phyloP scores from a whole-genome alignment of 192 early-diverging fungal species.

The Borealophlyctis nickersoniae region DNA sequence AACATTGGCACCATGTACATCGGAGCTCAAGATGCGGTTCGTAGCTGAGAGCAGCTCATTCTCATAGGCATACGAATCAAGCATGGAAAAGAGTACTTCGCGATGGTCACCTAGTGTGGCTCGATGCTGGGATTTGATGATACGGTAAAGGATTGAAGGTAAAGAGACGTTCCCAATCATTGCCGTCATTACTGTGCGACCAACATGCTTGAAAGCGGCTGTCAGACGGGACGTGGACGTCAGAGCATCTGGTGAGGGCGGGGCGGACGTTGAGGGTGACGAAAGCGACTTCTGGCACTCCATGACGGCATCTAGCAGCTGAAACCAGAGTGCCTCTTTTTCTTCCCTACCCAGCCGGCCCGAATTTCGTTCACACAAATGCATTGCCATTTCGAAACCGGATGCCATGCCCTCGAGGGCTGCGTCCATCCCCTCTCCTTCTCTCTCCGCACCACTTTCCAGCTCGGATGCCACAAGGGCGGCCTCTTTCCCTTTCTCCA shows the following conservation, averaged over 20 bases:
- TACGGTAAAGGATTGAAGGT: constrained; percentile 28
- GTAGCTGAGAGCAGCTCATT: constrained; percentile 34
- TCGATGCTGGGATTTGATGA: constrained; percentile 18
- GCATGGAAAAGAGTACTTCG: constrained; percentile 32
- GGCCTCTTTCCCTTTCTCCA: constrained; percentile 10
- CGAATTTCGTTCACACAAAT: constrained; percentile 27
- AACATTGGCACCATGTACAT: constrained; percentile 22
- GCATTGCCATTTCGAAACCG: constrained; percentile 20
- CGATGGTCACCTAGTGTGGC: constrained; percentile 33
- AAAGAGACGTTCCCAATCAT: constrained; percentile 34
- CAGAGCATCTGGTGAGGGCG: background rate
- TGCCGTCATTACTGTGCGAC: constrained; percentile 25
- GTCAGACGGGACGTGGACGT: background rate
- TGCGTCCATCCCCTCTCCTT: background rate
- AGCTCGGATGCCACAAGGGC: constrained; percentile 10
- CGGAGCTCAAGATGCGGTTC: constrained; percentile 27
- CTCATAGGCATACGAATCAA: constrained; percentile 36
- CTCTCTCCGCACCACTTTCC: background rate
- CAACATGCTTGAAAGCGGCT: background rate
- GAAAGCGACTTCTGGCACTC: constrained; percentile 21
- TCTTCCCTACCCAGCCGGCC: constrained; percentile 20
- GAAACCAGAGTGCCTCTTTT: constrained; percentile 36
- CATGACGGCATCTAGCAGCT: constrained; percentile 31
- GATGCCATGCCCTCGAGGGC: background rate
- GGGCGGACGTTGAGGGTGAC: background rate